Percentiles rank a stretch among this genome's conserved stretches.
Conservation (phyloP, 2,329 filamentous ascomycete species). For the Penicillium hesseltinei region DNA sequence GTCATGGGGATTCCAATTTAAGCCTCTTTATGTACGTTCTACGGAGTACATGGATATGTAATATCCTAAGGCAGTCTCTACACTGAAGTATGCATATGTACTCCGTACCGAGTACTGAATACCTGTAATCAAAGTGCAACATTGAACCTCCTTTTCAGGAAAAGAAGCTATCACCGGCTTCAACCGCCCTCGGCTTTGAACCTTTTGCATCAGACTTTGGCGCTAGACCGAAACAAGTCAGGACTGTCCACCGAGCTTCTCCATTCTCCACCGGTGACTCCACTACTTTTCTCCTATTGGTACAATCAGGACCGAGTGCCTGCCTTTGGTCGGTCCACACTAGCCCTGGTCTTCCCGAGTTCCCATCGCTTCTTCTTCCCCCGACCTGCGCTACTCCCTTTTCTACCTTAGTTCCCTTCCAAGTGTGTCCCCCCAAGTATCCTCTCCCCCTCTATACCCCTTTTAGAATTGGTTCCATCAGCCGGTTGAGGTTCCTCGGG, state of each 20-base stretch:
- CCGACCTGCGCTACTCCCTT: conserved; percentile 37
- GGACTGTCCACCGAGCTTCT: conserved; percentile 8
- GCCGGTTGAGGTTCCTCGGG: conserved; percentile 34
- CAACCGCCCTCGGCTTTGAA: conserved; percentile 26
- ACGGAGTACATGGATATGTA: neutral
- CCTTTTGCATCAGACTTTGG: conserved; percentile 13
- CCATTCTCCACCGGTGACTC: conserved; percentile 4
- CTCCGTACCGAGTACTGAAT: neutral
- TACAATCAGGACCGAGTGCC: neutral
- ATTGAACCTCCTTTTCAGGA: conserved; percentile 7
- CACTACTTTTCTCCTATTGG: conserved; percentile 5
- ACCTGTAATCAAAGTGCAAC: conserved; percentile 12
- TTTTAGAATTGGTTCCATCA: conserved; percentile 14
- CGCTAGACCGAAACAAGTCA: conserved; percentile 7
- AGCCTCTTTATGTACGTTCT: neutral
- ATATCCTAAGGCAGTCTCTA: neutral
- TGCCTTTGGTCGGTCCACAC: conserved; percentile 18
- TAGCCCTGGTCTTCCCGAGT: conserved; percentile 29
- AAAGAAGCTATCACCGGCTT: conserved; percentile 22
- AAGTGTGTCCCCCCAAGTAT: neutral
- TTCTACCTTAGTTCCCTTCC: conserved; percentile 33
- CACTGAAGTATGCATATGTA: neutral
- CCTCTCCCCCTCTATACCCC: conserved; percentile 13
- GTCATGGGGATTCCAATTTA: neutral
- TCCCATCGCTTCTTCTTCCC: conserved; percentile 32